A percentile compares a stretch with the other conserved stretches of the same genome.
Evolutionary conservation across 495 filamentous ascomycete genomes (phyloP).

Genomic region (Aspergillus indologenus): DNA sequence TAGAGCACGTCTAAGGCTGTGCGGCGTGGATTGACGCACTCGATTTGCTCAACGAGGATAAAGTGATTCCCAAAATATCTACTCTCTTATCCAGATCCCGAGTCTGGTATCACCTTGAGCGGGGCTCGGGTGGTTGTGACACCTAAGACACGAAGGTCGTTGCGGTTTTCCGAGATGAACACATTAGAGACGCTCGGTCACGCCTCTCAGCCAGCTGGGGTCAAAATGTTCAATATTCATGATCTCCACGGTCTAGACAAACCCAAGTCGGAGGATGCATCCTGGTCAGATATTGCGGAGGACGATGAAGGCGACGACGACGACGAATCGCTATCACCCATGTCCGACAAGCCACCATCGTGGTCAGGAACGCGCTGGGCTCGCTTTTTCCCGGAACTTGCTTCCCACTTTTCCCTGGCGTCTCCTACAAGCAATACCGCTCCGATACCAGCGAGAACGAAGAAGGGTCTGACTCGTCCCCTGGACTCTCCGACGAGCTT

Average conservation of each 20-base stretch:
- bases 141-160: background rate
- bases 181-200: background rate
- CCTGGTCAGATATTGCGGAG: background rate
- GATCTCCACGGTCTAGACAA: background rate
- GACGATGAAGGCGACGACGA: conserved; percentile 12
- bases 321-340: conserved; percentile 30
- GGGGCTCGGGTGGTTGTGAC: background rate
- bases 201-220: background rate
- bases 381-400: conserved; percentile 36
- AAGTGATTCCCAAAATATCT: background rate
- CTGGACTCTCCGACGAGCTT: background rate
- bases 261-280: background rate
- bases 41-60: background rate
- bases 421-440: conserved; percentile 17
- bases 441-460: background rate
- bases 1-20: background rate
- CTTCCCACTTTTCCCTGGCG: conserved; percentile 28
- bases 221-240: background rate
- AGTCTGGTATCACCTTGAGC: background rate
- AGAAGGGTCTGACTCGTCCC: background rate
- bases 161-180: conserved; percentile 2
- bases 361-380: conserved; percentile 21
- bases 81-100: background rate
- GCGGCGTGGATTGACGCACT: background rate
- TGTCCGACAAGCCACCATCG: conserved; percentile 22